Base-by-base conservation (phyloP, 306 rosid species). In the Vigna nakashimae region DNA sequence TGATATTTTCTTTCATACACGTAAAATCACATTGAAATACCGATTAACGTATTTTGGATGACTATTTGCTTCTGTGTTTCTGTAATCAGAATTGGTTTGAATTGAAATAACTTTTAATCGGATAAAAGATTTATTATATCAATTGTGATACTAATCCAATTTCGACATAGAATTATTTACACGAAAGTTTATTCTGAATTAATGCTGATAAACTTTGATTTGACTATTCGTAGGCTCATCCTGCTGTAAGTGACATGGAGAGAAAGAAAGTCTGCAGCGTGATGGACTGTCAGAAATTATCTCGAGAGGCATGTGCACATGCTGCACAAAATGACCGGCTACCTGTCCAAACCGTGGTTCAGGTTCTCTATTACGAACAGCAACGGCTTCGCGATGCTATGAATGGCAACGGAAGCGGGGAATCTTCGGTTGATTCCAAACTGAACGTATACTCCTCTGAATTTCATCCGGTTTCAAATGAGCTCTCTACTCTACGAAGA, bases 311-410 rank as follows among this genome's bases (percentile, higher is more conserved):
- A 1, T 91, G 97, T 69, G 96, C 99, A 14, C 99, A 96, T 49
- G 98, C 99, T 3, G 99, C 98, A 36, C 97, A 96, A 74, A 96
- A 96, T 62, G 98, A 93, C 72, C 84, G 99, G 53, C 96, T 96
- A 62, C 96, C 98, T 0, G 98, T 96, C 9, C 99, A 96, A 84
- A 96, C 91, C 0, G 98, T 96, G 48, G 99, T 96, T 60, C 98
- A 96, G 86, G 98, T 96, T 67, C 96, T 96, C 66, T 96, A 91
- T 60, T 90, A 89, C 49, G 99, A 93, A 82, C 98, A 96, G 77
- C 94, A 91, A 79, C 87, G 98, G 13, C 91, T 96, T 76, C 91
- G 96, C 12, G 88, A 96, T 43, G 97, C 88, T 78, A 87, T 95
- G 97, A 79, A 85, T 34, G 91, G 82, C 1, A 64, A 56, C 68